Evolutionary conservation across 2,329 filamentous ascomycete species (phyloP).

Genomic region (Thelonectria olida): DNA sequence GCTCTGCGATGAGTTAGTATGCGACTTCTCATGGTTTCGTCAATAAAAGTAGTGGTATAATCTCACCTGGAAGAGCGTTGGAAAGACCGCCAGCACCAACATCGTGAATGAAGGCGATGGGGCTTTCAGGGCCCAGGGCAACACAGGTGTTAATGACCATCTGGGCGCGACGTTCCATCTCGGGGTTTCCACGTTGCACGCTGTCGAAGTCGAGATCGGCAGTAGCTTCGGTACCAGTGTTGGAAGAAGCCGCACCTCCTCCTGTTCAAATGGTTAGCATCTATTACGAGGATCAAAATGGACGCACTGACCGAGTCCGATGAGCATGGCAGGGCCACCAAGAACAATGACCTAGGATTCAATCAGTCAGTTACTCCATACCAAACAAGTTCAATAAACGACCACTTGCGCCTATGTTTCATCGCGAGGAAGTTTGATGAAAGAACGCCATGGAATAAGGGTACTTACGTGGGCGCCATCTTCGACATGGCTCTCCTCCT

Average conservation of each 20-base stretch:
- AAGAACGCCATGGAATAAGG: not conserved
- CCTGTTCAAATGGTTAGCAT: not conserved
- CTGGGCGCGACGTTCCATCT: slow-evolving; percentile 94
- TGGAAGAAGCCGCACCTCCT: slow-evolving; percentile 92
- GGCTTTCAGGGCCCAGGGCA: slow-evolving; percentile 83
- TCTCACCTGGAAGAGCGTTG: slow-evolving; percentile 68
- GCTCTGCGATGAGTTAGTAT: slow-evolving; percentile 61
- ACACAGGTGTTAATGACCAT: slow-evolving; percentile 98
- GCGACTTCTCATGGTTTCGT: not conserved
- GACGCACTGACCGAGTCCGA: slow-evolving; percentile 80
- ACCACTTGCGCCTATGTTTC: too few species aligned
- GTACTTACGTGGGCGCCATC: slow-evolving; percentile 75
- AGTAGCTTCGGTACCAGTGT: slow-evolving; percentile 85
- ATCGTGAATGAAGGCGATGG: slow-evolving; percentile 97
- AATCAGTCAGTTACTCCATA: not conserved
- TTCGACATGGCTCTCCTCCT: slow-evolving; percentile 80
- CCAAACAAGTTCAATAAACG: not conserved
- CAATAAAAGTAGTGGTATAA: too few species aligned
- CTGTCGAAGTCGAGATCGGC: slow-evolving; percentile 96
- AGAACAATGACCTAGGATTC: slow-evolving; percentile 76
- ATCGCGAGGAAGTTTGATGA: too few species aligned
- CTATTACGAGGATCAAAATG: not conserved
- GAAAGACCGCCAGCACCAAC: slow-evolving; percentile 88
- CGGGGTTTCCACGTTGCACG: slow-evolving; percentile 95
- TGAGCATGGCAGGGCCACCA: slow-evolving; percentile 96